phyloP scores from a whole-genome alignment of 2,329 filamentous ascomycete genomes.

The Paramyrothecium sp. region DNA sequence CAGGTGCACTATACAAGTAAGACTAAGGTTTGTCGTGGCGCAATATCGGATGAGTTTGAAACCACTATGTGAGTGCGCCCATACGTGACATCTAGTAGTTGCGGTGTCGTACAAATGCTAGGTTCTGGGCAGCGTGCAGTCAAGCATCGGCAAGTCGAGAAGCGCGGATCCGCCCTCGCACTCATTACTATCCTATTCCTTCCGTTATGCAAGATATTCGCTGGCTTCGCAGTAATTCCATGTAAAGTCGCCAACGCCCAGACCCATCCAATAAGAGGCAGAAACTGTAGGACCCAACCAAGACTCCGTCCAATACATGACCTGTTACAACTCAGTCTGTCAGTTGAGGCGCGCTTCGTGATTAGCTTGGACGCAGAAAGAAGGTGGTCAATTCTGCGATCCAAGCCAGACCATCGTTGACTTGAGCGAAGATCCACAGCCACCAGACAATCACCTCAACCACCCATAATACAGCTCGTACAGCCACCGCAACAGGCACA shows the following conservation, averaged over 20 bases:
- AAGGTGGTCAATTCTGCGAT: constrained; percentile 22
- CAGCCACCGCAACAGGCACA: constrained; percentile 15
- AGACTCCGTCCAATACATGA: neutral
- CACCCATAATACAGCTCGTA: constrained; percentile 24
- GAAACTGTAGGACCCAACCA: neutral
- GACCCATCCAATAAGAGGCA: neutral
- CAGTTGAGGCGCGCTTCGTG: neutral
- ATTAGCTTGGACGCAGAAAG: constrained; percentile 13
- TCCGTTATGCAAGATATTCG: neutral
- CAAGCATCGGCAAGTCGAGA: too few species aligned
- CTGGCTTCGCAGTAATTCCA: neutral
- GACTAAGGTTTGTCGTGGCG: neutral
- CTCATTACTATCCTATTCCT: too few species aligned
- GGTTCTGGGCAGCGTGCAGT: too few species aligned
- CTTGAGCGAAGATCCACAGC: constrained; percentile 22
- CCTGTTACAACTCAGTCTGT: too few species aligned
- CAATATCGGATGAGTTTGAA: neutral
- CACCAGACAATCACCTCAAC: constrained; percentile 29
- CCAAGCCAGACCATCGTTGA: constrained; percentile 23
- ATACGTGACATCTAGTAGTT: too few species aligned
- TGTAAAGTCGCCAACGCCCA: neutral
- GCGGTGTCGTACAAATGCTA: too few species aligned
- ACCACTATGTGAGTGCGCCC: neutral
- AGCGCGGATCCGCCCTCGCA: too few species aligned
- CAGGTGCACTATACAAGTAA: too few species aligned